Conservation (phyloP, 495 filamentous ascomycete genomes). For the Penicillium cinerascens region DNA sequence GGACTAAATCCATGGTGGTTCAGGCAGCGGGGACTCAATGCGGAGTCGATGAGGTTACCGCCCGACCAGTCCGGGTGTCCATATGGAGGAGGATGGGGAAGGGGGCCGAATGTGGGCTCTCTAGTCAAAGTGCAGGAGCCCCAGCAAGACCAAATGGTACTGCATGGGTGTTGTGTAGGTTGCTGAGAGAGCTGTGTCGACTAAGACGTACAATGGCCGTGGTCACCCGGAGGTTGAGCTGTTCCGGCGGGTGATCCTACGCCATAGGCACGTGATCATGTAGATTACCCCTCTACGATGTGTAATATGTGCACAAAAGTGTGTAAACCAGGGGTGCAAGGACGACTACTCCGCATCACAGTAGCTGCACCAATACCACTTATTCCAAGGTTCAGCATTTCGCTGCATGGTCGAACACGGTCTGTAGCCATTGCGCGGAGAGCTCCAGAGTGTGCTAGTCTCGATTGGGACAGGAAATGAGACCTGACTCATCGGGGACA, state of each 20-base stretch:
- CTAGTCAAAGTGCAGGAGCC: background rate
- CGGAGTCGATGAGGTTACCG: slow-evolving; percentile 29
- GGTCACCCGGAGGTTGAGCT: slow-evolving; percentile 3
- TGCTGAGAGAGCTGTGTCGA: background rate
- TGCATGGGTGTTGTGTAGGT: background rate
- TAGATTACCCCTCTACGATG: background rate
- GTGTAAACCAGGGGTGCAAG: background rate
- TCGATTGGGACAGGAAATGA: background rate
- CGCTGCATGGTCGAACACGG: background rate
- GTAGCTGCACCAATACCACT: background rate
- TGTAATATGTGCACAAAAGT: background rate
- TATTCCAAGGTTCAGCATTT: background rate
- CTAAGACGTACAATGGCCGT: background rate
- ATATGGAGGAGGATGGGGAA: slow-evolving; percentile 15
- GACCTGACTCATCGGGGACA: slow-evolving; percentile 2
- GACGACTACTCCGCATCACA: background rate
- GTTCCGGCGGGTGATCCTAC: slow-evolving; percentile 20
- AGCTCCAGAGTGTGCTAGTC: slow-evolving; percentile 4
- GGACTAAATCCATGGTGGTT: slow-evolving; percentile 63
- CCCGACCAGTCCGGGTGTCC: slow-evolving; percentile 12
- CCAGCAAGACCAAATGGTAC: background rate
- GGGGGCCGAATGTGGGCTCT: background rate
- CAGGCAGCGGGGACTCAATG: slow-evolving; percentile 7
- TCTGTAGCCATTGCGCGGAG: background rate
- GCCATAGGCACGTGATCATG: slow-evolving; percentile 20